phyloP scores from a whole-genome alignment of 108 stramenopile genomes.

The Conticribra weissflogii region DNA sequence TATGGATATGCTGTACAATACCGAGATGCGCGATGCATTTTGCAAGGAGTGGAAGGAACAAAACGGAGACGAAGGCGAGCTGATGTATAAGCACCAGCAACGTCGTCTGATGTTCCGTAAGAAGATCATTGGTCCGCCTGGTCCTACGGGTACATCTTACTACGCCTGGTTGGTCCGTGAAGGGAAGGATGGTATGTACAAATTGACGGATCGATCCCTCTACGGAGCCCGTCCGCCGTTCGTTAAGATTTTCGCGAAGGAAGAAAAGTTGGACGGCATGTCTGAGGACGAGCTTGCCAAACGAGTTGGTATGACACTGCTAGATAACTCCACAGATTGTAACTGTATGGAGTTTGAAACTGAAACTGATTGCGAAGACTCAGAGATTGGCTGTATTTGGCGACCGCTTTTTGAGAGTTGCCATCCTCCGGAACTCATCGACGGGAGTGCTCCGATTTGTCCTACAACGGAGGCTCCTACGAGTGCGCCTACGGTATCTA shows the following conservation, averaged over 20 bases:
- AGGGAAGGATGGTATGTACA: constrained; percentile 63
- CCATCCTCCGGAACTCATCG: constrained; percentile 61
- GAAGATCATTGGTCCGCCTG: constrained; percentile 63
- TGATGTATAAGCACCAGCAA: constrained; percentile 57
- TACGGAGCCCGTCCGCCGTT: constrained; percentile 61
- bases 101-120: constrained; percentile 51
- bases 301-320: constrained; percentile 22
- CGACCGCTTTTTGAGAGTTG: constrained; percentile 52
- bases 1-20: constrained; percentile 62
- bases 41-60: constrained; percentile 61
- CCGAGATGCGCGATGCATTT: constrained; percentile 49
- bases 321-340: constrained; percentile 56
- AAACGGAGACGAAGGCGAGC: constrained; percentile 60
- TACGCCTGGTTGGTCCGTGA: constrained; percentile 11
- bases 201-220: constrained; percentile 62
- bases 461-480: constrained; percentile 53
- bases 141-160: constrained; percentile 47
- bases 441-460: constrained; percentile 61
- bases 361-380: constrained; percentile 51
- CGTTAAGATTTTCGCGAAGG: constrained; percentile 60
- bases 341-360: constrained; percentile 58
- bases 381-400: constrained; percentile 52
- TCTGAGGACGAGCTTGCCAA: constrained; percentile 39
- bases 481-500: constrained; percentile 50
- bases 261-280: constrained; percentile 66